Evolutionary conservation across 2,329 filamentous ascomycete genomes (phyloP).

Genomic region (Phyllosticta ampelicida): DNA sequence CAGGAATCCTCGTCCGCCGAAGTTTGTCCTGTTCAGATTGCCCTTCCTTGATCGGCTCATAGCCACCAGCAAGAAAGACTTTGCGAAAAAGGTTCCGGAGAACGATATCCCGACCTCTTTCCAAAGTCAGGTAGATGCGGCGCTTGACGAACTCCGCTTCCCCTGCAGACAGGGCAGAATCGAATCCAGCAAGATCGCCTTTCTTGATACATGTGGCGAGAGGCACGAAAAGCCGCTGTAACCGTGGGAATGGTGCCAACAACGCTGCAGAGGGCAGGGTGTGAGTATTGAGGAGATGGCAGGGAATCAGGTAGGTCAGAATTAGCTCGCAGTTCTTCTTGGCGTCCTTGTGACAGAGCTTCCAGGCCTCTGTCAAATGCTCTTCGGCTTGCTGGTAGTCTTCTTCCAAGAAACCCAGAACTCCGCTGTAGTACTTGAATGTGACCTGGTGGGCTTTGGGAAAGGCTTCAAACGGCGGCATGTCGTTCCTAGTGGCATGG

Average conservation of each 20-base stretch:
- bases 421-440: conserved; percentile 91
- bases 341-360: conserved; percentile 64
- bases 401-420: conserved; percentile 89
- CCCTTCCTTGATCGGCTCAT: conserved; percentile 60
- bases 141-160: conserved; percentile 91
- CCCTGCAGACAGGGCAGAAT: conserved; percentile 64
- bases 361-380: conserved; percentile 69
- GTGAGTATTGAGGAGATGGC: conserved; percentile 77
- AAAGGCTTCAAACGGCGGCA: conserved; percentile 69
- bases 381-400: conserved; percentile 76
- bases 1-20: conserved; percentile 62
- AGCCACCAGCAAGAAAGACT: conserved; percentile 77
- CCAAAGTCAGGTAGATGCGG: conserved; percentile 88
- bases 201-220: conserved; percentile 68
- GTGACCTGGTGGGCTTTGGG: conserved; percentile 87
- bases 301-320: conserved; percentile 88
- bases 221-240: conserved; percentile 69
- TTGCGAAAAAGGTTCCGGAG: conserved; percentile 85
- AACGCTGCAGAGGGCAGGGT: conserved; percentile 65
- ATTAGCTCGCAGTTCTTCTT: conserved; percentile 75
- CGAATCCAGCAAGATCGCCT: conserved; percentile 76
- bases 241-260: conserved; percentile 61
- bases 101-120: conserved; percentile 83
- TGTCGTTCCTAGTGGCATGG: conserved; percentile 63
- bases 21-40: conserved; percentile 51